phyloP scores from a whole-genome alignment of 371 early-diverging fungal genomes.

The Mortierella sp. region DNA sequence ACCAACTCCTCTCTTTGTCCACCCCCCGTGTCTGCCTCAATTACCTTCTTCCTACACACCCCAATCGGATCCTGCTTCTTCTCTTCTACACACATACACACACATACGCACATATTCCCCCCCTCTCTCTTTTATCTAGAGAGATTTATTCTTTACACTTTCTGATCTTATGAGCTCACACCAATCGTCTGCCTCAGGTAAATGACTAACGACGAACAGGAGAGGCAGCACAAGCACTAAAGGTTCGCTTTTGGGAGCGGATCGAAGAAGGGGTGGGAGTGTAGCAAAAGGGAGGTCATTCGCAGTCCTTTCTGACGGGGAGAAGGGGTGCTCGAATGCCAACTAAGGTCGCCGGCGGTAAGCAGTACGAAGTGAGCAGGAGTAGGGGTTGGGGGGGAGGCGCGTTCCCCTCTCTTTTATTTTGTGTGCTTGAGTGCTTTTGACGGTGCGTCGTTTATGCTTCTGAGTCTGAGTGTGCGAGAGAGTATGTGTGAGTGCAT shows the following conservation, averaged over 20 bases:
- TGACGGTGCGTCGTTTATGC: neutral
- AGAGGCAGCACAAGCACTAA: neutral
- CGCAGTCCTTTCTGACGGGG: neutral
- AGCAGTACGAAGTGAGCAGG: neutral
- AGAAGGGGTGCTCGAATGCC: neutral
- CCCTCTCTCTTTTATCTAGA: neutral
- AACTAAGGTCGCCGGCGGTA: too few species aligned
- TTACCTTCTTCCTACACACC: neutral
- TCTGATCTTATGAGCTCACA: slow-evolving; percentile 33
- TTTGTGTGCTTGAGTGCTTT: neutral
- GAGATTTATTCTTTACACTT: slow-evolving; percentile 2
- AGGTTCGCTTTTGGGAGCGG: neutral
- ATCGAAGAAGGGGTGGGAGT: slow-evolving; percentile 2
- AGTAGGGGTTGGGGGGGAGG: too few species aligned
- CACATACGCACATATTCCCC: neutral
- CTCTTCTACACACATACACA: neutral
- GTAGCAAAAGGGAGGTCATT: neutral
- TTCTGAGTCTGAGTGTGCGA: neutral
- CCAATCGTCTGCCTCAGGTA: slow-evolving; percentile 36
- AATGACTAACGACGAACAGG: neutral
- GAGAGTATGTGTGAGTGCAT: neutral
- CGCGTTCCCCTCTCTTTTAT: neutral
- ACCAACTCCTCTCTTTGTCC: neutral
- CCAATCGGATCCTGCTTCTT: neutral
- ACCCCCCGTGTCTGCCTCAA: neutral